Evolutionary conservation across 331 rosid genomes (phyloP).

Genomic region (Spiraea crenata): DNA sequence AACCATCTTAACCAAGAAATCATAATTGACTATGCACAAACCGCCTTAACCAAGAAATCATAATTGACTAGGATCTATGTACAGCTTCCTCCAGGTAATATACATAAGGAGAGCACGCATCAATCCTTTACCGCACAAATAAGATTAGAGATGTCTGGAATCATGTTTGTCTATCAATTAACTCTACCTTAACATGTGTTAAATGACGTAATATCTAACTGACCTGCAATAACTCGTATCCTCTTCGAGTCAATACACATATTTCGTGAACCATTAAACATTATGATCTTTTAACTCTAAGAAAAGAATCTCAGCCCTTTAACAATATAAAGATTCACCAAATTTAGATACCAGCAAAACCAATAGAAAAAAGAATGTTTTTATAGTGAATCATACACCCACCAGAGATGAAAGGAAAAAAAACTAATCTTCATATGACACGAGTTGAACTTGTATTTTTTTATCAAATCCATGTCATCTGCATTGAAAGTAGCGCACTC

Average conservation of each 20-base stretch:
- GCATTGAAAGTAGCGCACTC: not conserved
- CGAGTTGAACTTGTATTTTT: not conserved
- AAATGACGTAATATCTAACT: not conserved
- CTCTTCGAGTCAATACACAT: not conserved
- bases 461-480: not conserved
- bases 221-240: not conserved
- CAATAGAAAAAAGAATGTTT: not conserved
- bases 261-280: not conserved
- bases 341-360: not conserved
- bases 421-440: not conserved
- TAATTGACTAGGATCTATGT: not conserved
- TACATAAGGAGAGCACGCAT: not conserved
- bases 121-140: not conserved
- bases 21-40: not conserved
- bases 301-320: not conserved
- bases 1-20: not conserved
- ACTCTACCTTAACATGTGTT: not conserved
- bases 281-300: not conserved
- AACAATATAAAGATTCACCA: constrained; percentile 2
- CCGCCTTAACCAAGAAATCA: not conserved
- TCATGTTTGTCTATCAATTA: not conserved
- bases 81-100: not conserved
- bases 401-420: not conserved
- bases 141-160: not conserved
- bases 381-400: not conserved